Evolutionary conservation across 805 yeast genomes (phyloP).

Genomic region (Nakazawaea ambrosiae): DNA sequence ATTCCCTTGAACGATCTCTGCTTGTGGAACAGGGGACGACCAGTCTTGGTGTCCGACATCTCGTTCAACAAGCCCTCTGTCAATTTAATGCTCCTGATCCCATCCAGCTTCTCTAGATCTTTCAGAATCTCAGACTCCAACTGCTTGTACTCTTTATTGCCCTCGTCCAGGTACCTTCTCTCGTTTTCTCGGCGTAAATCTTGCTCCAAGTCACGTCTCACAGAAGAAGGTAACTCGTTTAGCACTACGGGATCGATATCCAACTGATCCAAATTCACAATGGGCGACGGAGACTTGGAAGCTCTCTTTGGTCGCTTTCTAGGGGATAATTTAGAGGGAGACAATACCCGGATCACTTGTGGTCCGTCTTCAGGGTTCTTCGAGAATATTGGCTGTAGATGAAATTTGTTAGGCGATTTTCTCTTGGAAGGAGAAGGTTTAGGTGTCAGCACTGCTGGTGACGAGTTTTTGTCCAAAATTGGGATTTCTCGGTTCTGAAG

Average conservation of each 20-base stretch:
- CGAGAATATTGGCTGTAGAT: constrained; percentile 17
- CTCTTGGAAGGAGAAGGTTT: background rate
- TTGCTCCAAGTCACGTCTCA: background rate
- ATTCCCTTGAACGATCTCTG: background rate
- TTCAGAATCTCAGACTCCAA: constrained; percentile 1
- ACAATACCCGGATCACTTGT: constrained; percentile 4
- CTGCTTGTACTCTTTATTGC: background rate
- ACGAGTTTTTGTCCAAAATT: constrained; percentile 3
- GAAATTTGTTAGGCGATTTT: too few species aligned
- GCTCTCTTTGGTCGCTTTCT: background rate
- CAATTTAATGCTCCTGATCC: constrained; percentile 1
- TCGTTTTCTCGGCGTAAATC: background rate
- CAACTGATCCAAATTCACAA: background rate
- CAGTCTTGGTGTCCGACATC: background rate
- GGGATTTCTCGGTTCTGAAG: constrained; percentile 32
- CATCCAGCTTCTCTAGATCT: constrained; percentile 1
- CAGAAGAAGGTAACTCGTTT: constrained; percentile 2
- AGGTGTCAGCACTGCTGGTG: too few species aligned
- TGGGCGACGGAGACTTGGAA: background rate
- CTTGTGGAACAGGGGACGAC: background rate
- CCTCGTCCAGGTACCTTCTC: too few species aligned
- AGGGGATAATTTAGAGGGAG: constrained; percentile 5
- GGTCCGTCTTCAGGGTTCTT: constrained; percentile 12
- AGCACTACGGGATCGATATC: constrained; percentile 2
- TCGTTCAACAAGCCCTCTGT: constrained; percentile 3